These are phyloP conservation scores for Phialocephala subalpina DNA, from an alignment of 2,329 filamentous ascomycete species.

Conservation along the genomic window DNA sequence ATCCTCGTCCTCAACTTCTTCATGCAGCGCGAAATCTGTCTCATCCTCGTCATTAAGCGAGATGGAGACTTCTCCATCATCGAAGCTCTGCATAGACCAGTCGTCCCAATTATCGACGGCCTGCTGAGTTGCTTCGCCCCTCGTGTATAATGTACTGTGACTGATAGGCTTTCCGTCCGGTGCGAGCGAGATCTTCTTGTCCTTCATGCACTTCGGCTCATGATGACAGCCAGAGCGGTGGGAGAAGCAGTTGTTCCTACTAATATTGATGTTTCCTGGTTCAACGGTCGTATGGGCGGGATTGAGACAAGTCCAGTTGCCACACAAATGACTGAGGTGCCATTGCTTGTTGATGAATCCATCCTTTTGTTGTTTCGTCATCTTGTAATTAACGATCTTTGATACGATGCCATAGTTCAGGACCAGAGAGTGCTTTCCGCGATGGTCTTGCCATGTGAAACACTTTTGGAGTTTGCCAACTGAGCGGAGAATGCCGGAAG, in stretches of 20 bases:
- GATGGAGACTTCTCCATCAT: constrained; percentile 15
- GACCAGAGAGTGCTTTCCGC: constrained; percentile 26
- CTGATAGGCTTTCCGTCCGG: constrained; percentile 31
- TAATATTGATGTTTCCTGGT: constrained; percentile 34
- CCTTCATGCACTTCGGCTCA: constrained; percentile 38
- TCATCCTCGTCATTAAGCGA: constrained; percentile 4
- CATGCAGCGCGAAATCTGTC: background rate
- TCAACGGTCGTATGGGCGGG: constrained; percentile 41
- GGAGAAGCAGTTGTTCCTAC: constrained; percentile 42
- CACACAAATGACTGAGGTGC: constrained; percentile 44
- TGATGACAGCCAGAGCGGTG: constrained; percentile 37
- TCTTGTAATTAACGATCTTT: constrained; percentile 32
- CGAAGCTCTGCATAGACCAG: constrained; percentile 17
- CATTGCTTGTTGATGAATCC: constrained; percentile 41
- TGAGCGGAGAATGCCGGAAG: constrained; percentile 23
- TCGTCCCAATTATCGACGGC: constrained; percentile 8
- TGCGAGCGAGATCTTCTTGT: constrained; percentile 34
- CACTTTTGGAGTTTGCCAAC: constrained; percentile 31
- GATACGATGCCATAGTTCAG: constrained; percentile 41
- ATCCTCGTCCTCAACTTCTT: background rate
- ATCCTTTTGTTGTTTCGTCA: constrained; percentile 39
- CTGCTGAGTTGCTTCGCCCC: background rate
- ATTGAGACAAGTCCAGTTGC: constrained; percentile 46
- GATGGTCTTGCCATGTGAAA: constrained; percentile 31
- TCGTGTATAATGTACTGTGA: constrained; percentile 5